Evolutionary conservation across 768 basidiomycete species (phyloP), one percentile per base, ranked within the genome.

Genomic region (Agaricus bisporus): DNA sequence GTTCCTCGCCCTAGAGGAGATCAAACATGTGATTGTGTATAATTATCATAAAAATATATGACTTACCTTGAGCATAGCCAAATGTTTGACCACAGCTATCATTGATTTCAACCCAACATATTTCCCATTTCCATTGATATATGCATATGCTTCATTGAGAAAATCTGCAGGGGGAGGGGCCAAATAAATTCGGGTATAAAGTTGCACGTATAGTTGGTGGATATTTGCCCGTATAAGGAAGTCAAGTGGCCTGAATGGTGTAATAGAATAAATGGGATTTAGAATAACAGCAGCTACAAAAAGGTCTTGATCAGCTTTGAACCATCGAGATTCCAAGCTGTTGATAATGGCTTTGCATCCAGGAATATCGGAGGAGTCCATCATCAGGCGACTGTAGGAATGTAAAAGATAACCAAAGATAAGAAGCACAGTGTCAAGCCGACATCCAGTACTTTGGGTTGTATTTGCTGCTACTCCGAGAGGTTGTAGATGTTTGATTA

Each of bases 391-490:
- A n/a, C n/a, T n/a, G n/a, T n/a, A 51, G 37, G 49, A 63, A 70
- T 43, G 64, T 61, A 60, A 59, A 11, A 73, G 64, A 47, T 64
- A 62, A 9, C 58, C 69, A 51, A 71, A 63, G 9, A 61, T 69
- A 5, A 69, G 49, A 3, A 71, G 58, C 17, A 73, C 66, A 45
- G 67, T 60, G 58, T 73, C 65, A 9, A 73, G 65, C 0, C 62
- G 64, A 5, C 60, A 62, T 45, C 59, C 46, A n/a, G 60, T 18
- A 5, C 60, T 57, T 51, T 74, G 72, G 2, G 65, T 61, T 41
- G 70, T 57, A 57, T 72, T 70, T 5, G 69, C 62, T 20, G 73
- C 70, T 49, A 71, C 63, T 5, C 69, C 69, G 20, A 75, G 68
- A 12, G 71, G 73, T 25, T 66, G 59, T 28, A 73, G 66, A 58